Evolutionary conservation across 1,284 basidiomycete genomes (phyloP).

Genomic region (Paramarasmius palmivorus): DNA sequence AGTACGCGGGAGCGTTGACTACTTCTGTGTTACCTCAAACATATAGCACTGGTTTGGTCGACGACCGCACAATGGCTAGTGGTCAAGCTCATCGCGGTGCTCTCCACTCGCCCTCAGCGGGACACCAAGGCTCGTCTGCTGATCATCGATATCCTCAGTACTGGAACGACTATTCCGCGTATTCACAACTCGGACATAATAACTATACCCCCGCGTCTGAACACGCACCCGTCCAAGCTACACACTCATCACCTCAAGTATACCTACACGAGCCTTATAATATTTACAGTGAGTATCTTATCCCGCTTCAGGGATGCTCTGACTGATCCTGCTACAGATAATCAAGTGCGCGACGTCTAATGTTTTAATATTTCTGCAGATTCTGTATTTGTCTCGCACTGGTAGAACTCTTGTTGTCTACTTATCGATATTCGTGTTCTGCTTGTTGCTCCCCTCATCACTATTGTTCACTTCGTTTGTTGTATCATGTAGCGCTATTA

Average conservation of each 20-base stretch:
- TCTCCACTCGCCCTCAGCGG: slow-evolving; percentile 11
- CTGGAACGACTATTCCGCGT: slow-evolving; percentile 63
- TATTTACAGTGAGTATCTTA: slow-evolving; percentile 24
- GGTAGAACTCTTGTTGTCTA: background rate
- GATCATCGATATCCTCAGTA: slow-evolving; percentile 41
- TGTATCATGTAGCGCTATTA: too few relatives aligned
- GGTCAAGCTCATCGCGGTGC: slow-evolving; percentile 6
- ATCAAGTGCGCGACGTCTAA: slow-evolving; percentile 2
- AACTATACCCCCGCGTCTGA: slow-evolving; percentile 19
- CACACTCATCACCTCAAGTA: slow-evolving; percentile 27
- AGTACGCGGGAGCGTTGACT: slow-evolving; percentile 48
- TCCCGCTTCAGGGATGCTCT: background rate
- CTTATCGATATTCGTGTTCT: too few relatives aligned
- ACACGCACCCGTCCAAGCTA: slow-evolving; percentile 14
- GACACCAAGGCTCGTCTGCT: slow-evolving; percentile 18
- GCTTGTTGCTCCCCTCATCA: too few relatives aligned
- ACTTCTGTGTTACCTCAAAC: slow-evolving; percentile 69
- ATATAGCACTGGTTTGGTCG: slow-evolving; percentile 68
- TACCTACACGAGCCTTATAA: slow-evolving; percentile 39
- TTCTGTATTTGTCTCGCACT: background rate
- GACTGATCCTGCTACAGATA: background rate
- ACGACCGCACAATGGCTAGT: slow-evolving; percentile 32
- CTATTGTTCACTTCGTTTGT: too few relatives aligned
- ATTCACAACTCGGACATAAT: slow-evolving; percentile 46
- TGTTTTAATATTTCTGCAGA: background rate